These are phyloP conservation scores for Oryza meridionalis DNA, from an alignment of 176 grass and related monocot species.

Conservation along the genomic window DNA sequence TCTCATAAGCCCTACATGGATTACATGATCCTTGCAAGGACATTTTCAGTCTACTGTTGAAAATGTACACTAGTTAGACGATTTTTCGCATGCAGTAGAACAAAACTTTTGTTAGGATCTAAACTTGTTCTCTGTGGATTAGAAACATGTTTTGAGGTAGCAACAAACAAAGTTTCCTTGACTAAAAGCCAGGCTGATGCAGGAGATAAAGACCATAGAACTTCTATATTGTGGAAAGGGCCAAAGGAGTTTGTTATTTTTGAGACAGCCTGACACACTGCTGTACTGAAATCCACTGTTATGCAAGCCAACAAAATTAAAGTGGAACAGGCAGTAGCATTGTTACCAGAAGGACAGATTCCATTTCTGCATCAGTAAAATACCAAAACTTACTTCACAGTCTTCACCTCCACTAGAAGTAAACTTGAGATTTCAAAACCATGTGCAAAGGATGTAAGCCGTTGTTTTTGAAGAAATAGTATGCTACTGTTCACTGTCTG, in stretches of 20 bases:
- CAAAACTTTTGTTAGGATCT: not conserved
- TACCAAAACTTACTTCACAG: conserved; percentile 19
- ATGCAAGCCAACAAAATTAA: conserved; percentile 42
- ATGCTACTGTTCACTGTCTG: conserved; percentile 6
- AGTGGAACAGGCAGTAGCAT: conserved; percentile 25
- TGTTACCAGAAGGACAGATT: conserved; percentile 18
- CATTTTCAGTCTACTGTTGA: not conserved
- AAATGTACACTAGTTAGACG: not conserved
- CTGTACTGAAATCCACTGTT: conserved; percentile 45
- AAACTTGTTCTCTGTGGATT: conserved; percentile 15
- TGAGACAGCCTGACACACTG: conserved; percentile 43
- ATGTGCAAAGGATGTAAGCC: not conserved
- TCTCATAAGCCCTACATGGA: not conserved
- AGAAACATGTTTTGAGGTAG: not conserved
- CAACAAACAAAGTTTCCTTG: conserved; percentile 27
- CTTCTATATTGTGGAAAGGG: conserved; percentile 47
- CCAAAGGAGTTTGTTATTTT: conserved; percentile 49
- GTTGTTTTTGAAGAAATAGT: not conserved
- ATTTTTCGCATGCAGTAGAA: not conserved
- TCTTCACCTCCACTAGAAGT: not conserved
- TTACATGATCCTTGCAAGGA: not conserved
- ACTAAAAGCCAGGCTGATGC: conserved; percentile 35
- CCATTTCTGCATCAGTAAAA: conserved; percentile 39
- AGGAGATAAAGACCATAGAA: conserved; percentile 17
- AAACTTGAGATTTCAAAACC: not conserved